Conservation (phyloP, 2,329 filamentous ascomycete species). For the Epichloe bromicola region DNA sequence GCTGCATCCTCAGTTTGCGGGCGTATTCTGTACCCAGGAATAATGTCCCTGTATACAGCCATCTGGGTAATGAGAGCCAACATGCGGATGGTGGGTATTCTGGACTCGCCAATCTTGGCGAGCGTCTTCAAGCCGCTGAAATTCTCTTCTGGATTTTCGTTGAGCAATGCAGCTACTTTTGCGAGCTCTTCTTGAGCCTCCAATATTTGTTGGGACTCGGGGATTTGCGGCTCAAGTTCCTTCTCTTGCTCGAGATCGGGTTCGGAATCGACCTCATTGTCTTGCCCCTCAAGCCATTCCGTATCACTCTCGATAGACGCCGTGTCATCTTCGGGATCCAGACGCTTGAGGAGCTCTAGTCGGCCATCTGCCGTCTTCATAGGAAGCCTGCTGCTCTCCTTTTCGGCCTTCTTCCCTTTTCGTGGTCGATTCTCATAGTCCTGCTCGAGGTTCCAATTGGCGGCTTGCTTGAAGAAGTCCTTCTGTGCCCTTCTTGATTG, state of each 20-base stretch:
- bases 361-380: slow-evolving; percentile 75
- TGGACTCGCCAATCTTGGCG: slow-evolving; percentile 57
- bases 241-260: slow-evolving; percentile 26
- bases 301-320: slow-evolving; percentile 45
- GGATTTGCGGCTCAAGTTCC: slow-evolving; percentile 48
- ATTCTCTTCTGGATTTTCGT: slow-evolving; percentile 89
- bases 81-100: slow-evolving; percentile 65
- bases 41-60: slow-evolving; percentile 87
- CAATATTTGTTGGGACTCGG: slow-evolving; percentile 66
- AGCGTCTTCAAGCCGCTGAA: slow-evolving; percentile 65
- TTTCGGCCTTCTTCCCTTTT: slow-evolving; percentile 63
- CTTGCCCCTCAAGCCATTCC: slow-evolving; percentile 50
- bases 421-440: slow-evolving; percentile 73
- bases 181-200: slow-evolving; percentile 89
- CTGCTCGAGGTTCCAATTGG: slow-evolving; percentile 84
- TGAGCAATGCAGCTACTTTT: slow-evolving; percentile 65
- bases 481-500: slow-evolving; percentile 35
- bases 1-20: slow-evolving; percentile 62
- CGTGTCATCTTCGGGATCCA: slow-evolving; percentile 46
- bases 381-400: slow-evolving; percentile 63
- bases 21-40: slow-evolving; percentile 90
- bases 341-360: slow-evolving; percentile 45
- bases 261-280: slow-evolving; percentile 37
- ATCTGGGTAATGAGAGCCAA: slow-evolving; percentile 77
- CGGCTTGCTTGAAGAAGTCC: slow-evolving; percentile 59